Base-by-base conservation (phyloP, 345 rosid species). In the Eucalyptus grandis region DNA sequence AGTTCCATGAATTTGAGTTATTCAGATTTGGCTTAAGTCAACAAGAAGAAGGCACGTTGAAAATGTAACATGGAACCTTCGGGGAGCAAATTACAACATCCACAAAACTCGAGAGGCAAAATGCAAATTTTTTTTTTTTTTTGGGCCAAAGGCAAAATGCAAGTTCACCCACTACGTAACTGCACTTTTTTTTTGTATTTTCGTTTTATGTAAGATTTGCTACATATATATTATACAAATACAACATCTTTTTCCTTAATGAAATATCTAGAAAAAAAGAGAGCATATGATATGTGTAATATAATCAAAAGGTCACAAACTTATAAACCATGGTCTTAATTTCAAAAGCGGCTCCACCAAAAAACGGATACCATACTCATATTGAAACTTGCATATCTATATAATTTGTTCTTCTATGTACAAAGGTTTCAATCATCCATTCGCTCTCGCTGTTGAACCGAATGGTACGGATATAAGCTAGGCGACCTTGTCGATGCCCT, bases 391-490 rank as follows among this genome's bases (percentile, higher is more conserved):
- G 27, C 26, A 21, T 11, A 21, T 19, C 2, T 2, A 6, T 2
- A 21, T 11, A 19, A 77, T 19, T 77, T 44, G 27, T 2, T 11
- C 14, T 21, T 11, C 5, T 6, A 34, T 2, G 2, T 19, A 34
- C 22, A 16, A 19, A 69, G 81, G 24, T 5, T 34, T 69, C 7
- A 9, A 31, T 69, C 43, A 9, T 34, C 4, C 43, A 34, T 8
- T 21, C 2, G 4, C 2, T 9, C 81, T 31, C 1, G 1, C 37
- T 65, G 11, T 67, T 8, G 12, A 5, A 31, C 22, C 2, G 6
- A 3, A 31, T 9, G 6, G 40, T 31, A 31, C 1, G 11, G 11
- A n/a, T 6, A 9, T 19, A 34, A 34, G 13, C 0, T 4, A 1
- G 81, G 37, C 7, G 4, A 17, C 14, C 24, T 8, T 5, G 0